A percentile compares a stretch with the other conserved stretches of the same genome.
Evolutionary conservation across 345 rosid species (phyloP).

Genomic region (Linum trigynum): DNA sequence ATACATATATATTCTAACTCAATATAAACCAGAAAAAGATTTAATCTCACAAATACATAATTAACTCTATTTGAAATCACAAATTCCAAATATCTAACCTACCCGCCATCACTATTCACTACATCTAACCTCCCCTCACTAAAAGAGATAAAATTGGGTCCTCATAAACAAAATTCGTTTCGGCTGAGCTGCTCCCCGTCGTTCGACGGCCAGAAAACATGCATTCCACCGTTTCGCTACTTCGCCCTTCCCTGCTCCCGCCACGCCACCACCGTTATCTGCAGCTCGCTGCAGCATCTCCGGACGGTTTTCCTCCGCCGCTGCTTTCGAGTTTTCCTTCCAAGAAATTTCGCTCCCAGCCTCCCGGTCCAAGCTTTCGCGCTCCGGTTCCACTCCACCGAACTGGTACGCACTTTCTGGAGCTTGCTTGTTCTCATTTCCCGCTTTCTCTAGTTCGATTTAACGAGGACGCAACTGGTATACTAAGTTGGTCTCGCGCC

Average conservation of each 20-base stretch:
- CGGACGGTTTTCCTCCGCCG: slow-evolving; percentile 8
- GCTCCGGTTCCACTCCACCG: slow-evolving; percentile 24
- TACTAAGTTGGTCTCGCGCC: neutral
- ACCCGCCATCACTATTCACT: too few relatives aligned
- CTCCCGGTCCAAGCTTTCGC: slow-evolving; percentile 15
- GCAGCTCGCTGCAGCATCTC: slow-evolving; percentile 8
- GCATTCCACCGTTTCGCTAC: slow-evolving; percentile 31
- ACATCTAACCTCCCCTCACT: too few relatives aligned
- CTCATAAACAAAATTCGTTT: too few relatives aligned
- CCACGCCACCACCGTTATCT: slow-evolving; percentile 18
- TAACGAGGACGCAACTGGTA: neutral
- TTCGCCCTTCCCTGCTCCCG: slow-evolving; percentile 30
- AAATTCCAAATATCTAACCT: too few relatives aligned
- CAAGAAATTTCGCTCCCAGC: slow-evolving; percentile 18
- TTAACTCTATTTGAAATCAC: too few relatives aligned
- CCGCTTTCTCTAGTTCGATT: neutral
- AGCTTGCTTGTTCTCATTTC: neutral
- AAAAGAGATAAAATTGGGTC: too few relatives aligned
- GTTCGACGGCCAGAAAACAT: slow-evolving; percentile 15
- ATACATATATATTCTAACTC: too few relatives aligned
- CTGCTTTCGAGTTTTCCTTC: slow-evolving; percentile 16
- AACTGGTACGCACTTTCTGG: slow-evolving; percentile 27
- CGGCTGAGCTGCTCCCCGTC: neutral
- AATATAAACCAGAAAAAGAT: too few relatives aligned
- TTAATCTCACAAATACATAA: too few relatives aligned